Conservation (phyloP, 257 asterid species). For the Salvia splendens region DNA sequence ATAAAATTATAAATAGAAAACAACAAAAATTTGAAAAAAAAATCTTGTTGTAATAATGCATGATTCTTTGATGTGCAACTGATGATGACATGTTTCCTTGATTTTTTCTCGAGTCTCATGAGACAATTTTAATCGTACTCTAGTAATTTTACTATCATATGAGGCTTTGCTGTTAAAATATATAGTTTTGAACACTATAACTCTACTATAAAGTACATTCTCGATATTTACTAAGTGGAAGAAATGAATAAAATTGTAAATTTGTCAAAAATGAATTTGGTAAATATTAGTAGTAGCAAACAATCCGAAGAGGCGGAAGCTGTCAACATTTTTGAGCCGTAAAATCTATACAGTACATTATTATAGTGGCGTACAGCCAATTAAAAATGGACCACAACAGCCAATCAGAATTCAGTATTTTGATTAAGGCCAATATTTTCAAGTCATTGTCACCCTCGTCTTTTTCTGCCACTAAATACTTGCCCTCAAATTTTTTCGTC, state of each 20-base stretch:
- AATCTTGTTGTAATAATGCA: neutral
- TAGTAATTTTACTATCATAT: too few relatives aligned
- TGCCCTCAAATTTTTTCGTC: neutral
- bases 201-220: too few relatives aligned
- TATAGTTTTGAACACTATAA: too few relatives aligned
- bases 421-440: neutral
- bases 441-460: neutral
- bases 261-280: neutral
- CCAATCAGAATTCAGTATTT: conserved; percentile 7
- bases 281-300: neutral
- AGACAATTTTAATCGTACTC: neutral
- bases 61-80: neutral
- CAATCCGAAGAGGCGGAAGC: neutral
- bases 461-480: neutral
- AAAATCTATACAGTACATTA: neutral
- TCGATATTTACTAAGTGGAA: too few relatives aligned
- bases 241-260: too few relatives aligned
- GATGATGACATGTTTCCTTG: neutral
- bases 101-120: neutral
- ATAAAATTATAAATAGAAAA: too few relatives aligned
- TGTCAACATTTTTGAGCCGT: neutral
- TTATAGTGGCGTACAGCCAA: neutral
- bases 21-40: neutral
- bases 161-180: neutral
- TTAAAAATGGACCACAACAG: neutral